Percentiles rank a stretch among this genome's conserved stretches.
phyloP scores from a whole-genome alignment of 2,329 filamentous ascomycete genomes.

The Curvularia sp. region DNA sequence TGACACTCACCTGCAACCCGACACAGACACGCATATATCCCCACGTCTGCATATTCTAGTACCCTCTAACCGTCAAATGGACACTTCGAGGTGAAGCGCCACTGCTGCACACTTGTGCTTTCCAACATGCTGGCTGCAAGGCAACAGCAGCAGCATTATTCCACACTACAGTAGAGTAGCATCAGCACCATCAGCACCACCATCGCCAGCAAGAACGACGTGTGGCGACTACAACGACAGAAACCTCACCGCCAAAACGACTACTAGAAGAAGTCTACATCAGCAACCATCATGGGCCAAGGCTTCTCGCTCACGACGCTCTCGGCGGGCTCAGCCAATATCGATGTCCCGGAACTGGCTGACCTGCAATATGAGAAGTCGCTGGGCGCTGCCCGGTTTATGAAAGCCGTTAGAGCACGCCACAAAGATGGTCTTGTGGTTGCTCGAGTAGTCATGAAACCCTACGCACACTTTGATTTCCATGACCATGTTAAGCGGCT shows the following conservation, averaged over 20 bases:
- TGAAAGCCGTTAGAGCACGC: conserved; percentile 92
- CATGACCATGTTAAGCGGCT: conserved; percentile 80
- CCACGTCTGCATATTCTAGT: neutral
- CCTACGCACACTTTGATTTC: conserved; percentile 81
- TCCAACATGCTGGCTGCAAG: conserved; percentile 40
- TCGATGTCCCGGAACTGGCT: conserved; percentile 89
- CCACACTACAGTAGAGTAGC: neutral
- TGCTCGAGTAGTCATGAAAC: conserved; percentile 94
- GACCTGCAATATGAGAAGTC: conserved; percentile 93
- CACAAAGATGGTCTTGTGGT: conserved; percentile 91
- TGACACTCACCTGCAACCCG: neutral
- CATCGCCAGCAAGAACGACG: neutral
- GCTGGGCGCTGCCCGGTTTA: conserved; percentile 88
- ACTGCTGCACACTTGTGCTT: neutral
- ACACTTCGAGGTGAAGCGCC: neutral
- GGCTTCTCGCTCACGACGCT: conserved; percentile 93
- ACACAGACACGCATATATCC: neutral
- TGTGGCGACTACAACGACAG: neutral
- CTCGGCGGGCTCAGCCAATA: conserved; percentile 88
- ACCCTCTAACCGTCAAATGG: neutral
- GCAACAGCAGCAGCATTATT: conserved; percentile 1
- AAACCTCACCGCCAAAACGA: neutral
- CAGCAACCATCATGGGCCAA: conserved; percentile 77
- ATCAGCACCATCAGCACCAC: neutral
- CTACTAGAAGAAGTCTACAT: conserved; percentile 18